Conservation (phyloP, 352 stramenopile genomes). For the Hyaloperonospora brassicae region DNA sequence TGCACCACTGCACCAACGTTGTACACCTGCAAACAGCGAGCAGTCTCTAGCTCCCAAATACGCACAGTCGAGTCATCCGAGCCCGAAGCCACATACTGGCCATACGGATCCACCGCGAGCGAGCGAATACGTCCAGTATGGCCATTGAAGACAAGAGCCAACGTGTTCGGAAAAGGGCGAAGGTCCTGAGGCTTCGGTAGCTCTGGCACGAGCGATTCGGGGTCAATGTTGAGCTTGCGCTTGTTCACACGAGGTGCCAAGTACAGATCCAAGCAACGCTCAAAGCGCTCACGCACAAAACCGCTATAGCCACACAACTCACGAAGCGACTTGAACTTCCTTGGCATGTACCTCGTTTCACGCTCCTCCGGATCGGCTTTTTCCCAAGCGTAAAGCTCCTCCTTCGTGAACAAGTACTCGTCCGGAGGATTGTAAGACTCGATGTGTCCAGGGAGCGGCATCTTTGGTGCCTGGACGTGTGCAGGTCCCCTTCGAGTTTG, state of each 20-base stretch:
- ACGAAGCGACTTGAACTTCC: constrained; percentile 95
- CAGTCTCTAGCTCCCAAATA: constrained; percentile 96
- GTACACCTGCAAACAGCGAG: constrained; percentile 88
- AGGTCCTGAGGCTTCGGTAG: constrained; percentile 96
- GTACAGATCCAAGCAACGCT: constrained; percentile 99
- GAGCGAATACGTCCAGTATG: constrained; percentile 89
- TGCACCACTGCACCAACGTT: constrained; percentile 86
- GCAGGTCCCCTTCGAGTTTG: constrained; percentile 88
- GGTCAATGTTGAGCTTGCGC: constrained; percentile 97
- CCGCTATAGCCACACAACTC: constrained; percentile 94
- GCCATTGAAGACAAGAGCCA: constrained; percentile 81
- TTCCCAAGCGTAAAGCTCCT: constrained; percentile 94
- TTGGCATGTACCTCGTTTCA: constrained; percentile 95
- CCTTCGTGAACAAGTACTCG: constrained; percentile 97
- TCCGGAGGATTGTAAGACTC: constrained; percentile 99
- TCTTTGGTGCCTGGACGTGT: constrained; percentile 96
- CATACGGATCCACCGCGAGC: constrained; percentile 90
- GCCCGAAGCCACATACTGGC: constrained; percentile 96
- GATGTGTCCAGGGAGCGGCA: constrained; percentile 94
- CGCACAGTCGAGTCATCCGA: constrained; percentile 93
- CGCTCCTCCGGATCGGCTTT: constrained; percentile 93
- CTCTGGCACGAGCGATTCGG: constrained; percentile 91
- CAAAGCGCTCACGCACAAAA: constrained; percentile 98
- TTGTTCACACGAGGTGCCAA: constrained; percentile 94
- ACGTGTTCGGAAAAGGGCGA: constrained; percentile 96